Evolutionary conservation across 352 stramenopile species (phyloP).

Genomic region (Globisporangium mamillatum): DNA sequence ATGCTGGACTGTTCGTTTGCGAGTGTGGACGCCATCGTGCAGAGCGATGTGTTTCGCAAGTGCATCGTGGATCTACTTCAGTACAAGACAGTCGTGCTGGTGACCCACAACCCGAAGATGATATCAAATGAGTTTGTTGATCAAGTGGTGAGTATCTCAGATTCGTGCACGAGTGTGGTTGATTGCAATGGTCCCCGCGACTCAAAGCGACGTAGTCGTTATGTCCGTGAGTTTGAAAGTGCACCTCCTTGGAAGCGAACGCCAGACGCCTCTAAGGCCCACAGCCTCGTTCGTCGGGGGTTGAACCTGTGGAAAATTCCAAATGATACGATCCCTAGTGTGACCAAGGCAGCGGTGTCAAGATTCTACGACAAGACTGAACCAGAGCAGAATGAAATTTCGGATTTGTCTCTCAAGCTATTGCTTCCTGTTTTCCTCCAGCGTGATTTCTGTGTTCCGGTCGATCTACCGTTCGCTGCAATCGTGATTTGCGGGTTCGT

Average conservation of each 20-base stretch:
- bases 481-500: background rate
- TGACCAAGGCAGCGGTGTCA: background rate
- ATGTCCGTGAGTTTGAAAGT: background rate
- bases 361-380: background rate
- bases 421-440: background rate
- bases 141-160: conserved; percentile 23
- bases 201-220: background rate
- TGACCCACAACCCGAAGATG: conserved; percentile 50
- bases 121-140: conserved; percentile 37
- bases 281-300: background rate
- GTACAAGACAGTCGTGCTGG: conserved; percentile 46
- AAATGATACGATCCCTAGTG: background rate
- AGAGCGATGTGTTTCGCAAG: conserved; percentile 51
- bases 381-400: background rate
- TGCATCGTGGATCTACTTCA: conserved; percentile 44
- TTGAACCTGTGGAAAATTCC: background rate
- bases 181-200: background rate
- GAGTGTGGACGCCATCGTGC: conserved; percentile 49
- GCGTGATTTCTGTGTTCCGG: background rate
- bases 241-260: background rate
- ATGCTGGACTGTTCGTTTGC: conserved; percentile 44
- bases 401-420: background rate
- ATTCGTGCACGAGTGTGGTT: background rate
- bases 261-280: background rate
- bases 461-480: background rate